phyloP scores from a whole-genome alignment of 495 filamentous ascomycete species.

The Penicillium turbatum region DNA sequence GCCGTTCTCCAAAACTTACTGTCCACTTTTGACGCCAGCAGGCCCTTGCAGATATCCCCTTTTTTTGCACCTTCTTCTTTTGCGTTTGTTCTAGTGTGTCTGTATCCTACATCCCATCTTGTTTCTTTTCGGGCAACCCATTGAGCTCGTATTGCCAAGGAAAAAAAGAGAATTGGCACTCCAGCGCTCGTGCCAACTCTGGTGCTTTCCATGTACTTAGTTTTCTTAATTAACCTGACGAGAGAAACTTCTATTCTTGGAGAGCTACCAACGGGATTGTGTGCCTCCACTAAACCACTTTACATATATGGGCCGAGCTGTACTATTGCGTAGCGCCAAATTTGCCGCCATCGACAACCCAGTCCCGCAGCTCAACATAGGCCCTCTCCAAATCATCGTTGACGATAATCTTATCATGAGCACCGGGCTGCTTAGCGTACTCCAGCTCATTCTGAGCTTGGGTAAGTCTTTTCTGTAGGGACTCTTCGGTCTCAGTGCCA shows the following conservation, averaged over 20 bases:
- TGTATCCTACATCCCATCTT: conserved; percentile 19
- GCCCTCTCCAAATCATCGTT: conserved; percentile 87
- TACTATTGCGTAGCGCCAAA: conserved; percentile 29
- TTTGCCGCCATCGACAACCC: conserved; percentile 48
- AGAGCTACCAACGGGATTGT: background rate
- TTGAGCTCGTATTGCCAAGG: conserved; percentile 25
- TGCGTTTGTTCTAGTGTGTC: conserved; percentile 23
- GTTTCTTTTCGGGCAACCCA: conserved; percentile 10
- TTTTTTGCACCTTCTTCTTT: conserved; percentile 35
- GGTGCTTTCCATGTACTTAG: conserved; percentile 41
- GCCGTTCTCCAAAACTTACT: conserved; percentile 23
- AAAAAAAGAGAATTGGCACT: conserved; percentile 33
- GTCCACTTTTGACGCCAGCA: conserved; percentile 36
- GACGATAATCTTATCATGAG: conserved; percentile 80
- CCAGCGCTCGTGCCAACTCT: conserved; percentile 26
- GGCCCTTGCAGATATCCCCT: conserved; percentile 47
- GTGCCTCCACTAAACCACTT: background rate
- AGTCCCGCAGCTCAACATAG: conserved; percentile 72
- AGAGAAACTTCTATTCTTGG: conserved; percentile 25
- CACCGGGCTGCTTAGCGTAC: conserved; percentile 65
- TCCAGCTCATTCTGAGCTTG: conserved; percentile 83
- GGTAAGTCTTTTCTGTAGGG: conserved; percentile 64
- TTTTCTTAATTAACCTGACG: conserved; percentile 37
- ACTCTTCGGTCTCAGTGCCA: conserved; percentile 78
- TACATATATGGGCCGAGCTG: background rate